Evolutionary conservation across 2,329 filamentous ascomycete genomes (phyloP).

Genomic region (Calonectria multiphialidica): DNA sequence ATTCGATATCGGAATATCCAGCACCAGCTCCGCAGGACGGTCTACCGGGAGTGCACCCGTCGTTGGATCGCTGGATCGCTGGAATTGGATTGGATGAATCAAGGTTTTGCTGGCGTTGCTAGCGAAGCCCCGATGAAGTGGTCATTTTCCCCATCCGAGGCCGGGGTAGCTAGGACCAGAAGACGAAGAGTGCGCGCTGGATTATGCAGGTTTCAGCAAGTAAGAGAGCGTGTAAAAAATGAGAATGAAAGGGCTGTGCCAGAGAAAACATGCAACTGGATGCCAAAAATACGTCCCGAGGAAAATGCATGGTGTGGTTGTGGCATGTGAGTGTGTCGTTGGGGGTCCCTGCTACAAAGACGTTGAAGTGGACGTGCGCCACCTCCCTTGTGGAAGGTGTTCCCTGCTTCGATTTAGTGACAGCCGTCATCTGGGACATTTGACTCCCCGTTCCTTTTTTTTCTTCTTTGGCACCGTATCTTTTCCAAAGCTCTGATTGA

Average conservation of each 20-base stretch:
- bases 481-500: not conserved
- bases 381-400: slow-evolving; percentile 14
- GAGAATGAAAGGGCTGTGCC: not conserved
- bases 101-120: not conserved
- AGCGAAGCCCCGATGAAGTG: not conserved
- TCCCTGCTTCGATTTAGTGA: slow-evolving; percentile 4
- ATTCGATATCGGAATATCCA: not conserved
- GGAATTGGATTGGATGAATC: not conserved
- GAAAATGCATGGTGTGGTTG: not conserved
- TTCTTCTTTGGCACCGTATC: not conserved
- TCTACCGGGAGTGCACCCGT: not conserved
- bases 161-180: not conserved
- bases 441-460: not conserved
- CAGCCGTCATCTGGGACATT: not conserved
- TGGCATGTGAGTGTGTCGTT: not conserved
- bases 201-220: not conserved
- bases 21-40: not conserved
- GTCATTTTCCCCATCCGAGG: not conserved
- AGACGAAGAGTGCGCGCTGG: not conserved
- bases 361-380: slow-evolving; percentile 4
- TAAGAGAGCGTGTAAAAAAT: not conserved
- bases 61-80: not conserved
- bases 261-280: not conserved
- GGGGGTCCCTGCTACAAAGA: not conserved
- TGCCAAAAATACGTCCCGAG: not conserved